These are phyloP conservation scores for Clathrus columnatus DNA, from an alignment of 768 basidiomycete genomes.

Conservation along the genomic window DNA sequence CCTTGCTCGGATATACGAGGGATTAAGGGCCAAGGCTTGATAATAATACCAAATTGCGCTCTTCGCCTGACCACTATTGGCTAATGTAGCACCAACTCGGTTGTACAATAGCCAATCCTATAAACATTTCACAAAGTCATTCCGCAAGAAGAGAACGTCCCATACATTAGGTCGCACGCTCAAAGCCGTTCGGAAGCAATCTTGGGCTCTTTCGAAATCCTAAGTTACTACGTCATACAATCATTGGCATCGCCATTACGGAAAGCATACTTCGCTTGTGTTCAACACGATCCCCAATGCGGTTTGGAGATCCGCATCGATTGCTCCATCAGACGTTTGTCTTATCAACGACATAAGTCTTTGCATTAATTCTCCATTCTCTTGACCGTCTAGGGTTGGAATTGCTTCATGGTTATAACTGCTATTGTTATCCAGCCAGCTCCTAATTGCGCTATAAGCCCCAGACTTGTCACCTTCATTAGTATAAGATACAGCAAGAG, in stretches of 20 bases:
- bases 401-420: slow-evolving; percentile 29
- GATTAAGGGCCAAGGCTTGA: slow-evolving; percentile 78
- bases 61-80: slow-evolving; percentile 72
- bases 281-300: slow-evolving; percentile 91
- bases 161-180: slow-evolving; percentile 79
- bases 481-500: slow-evolving; percentile 81
- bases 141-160: background rate
- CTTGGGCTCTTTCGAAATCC: slow-evolving; percentile 88
- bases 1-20: slow-evolving; percentile 86
- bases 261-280: slow-evolving; percentile 63
- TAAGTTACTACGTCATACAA: slow-evolving; percentile 21
- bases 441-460: slow-evolving; percentile 73
- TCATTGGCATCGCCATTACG: background rate
- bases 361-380: slow-evolving; percentile 46
- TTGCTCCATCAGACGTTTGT: slow-evolving; percentile 41
- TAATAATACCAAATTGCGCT: slow-evolving; percentile 86
- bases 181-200: slow-evolving; percentile 88
- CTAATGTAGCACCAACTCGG: slow-evolving; percentile 88
- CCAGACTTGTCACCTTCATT: slow-evolving; percentile 74
- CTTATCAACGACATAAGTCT: slow-evolving; percentile 77
- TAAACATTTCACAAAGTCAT: background rate
- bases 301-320: slow-evolving; percentile 94
- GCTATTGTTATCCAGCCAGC: slow-evolving; percentile 70
- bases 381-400: slow-evolving; percentile 30
- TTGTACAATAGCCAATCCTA: slow-evolving; percentile 93